Conservation (phyloP, 2,329 filamentous ascomycete genomes). For the Neonectria magnoliae region DNA sequence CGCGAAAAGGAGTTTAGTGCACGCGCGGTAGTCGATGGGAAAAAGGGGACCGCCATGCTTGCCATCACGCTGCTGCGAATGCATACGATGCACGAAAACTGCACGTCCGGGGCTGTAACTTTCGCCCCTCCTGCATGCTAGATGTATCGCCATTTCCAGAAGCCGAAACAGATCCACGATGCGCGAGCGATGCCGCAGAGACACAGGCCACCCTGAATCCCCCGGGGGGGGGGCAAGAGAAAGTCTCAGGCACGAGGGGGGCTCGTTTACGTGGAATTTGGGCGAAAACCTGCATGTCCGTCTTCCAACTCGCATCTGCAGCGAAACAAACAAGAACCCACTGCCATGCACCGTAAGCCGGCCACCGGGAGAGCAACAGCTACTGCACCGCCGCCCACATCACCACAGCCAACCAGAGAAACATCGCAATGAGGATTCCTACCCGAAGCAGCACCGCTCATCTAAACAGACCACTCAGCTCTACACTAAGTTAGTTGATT, state of each 20-base stretch:
- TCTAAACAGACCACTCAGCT: background rate
- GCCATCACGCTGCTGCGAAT: background rate
- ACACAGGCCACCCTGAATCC: background rate
- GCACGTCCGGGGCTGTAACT: background rate
- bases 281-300: too few species aligned
- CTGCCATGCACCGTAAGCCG: background rate
- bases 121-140: background rate
- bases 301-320: background rate
- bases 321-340: background rate
- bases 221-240: too few species aligned
- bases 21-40: constrained; percentile 20
- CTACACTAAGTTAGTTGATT: too few species aligned
- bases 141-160: background rate
- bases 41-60: constrained; percentile 6
- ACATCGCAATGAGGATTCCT: background rate
- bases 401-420: background rate
- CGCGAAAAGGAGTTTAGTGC: constrained; percentile 11
- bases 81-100: too few species aligned
- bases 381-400: constrained; percentile 1
- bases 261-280: background rate
- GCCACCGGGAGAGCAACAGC: constrained; percentile 2
- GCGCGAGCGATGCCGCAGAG: too few species aligned
- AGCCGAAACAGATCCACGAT: background rate
- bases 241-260: too few species aligned
- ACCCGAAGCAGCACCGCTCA: too few species aligned